Evolutionary conservation across 2,329 filamentous ascomycete species (phyloP), one percentile per base, ranked within the genome.

Genomic region (Magnaporthiopsis incrustans): DNA sequence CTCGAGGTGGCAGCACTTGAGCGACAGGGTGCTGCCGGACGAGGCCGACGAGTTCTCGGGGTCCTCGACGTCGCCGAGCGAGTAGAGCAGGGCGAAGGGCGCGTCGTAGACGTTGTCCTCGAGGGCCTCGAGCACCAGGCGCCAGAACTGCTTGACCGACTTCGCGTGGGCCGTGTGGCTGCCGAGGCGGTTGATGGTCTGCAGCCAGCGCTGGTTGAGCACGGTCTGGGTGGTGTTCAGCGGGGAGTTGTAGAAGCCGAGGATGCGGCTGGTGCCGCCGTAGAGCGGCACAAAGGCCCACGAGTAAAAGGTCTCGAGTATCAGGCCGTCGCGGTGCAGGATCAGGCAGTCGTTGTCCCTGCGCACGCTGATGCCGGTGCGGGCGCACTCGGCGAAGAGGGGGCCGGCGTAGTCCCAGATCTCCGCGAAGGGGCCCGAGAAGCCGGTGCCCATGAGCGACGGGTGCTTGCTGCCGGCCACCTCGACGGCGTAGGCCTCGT

Each of bases 381-480:
- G 70, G 0, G 73, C 72, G 57, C 75, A 73, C 64, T 77, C 75
- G 22, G 75, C 70, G 30, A 77, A 74, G 2, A 73, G 65, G 8
- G 72, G 69, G 6, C 69, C 70, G 7, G 72, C 65, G 7, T 72
- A 69, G 18, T 75, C 73, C 74, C 75, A 77, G 1, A 73, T 66
- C 68, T 88, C 85, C 0, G 78, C 72, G 79, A 85, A 88, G 1
- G 84, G 85, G 2, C 83, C 79, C 11, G 77, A 78, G 69, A 87
- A 73, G 30, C 76, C 82, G 56, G 82, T 82, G 0, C 86, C 86
- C 79, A 89, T 86, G 30, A 88, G 73, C 1, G 71, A 72, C 0
- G 85, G 85, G 66, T 88, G 85, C 66, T 88, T 88, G 67, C 86
- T 82, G 4, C 85, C 86, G 10, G 85, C 85, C 5, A 88, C 78